phyloP scores from a whole-genome alignment of 257 asterid species.

The Solanum rostratum region DNA sequence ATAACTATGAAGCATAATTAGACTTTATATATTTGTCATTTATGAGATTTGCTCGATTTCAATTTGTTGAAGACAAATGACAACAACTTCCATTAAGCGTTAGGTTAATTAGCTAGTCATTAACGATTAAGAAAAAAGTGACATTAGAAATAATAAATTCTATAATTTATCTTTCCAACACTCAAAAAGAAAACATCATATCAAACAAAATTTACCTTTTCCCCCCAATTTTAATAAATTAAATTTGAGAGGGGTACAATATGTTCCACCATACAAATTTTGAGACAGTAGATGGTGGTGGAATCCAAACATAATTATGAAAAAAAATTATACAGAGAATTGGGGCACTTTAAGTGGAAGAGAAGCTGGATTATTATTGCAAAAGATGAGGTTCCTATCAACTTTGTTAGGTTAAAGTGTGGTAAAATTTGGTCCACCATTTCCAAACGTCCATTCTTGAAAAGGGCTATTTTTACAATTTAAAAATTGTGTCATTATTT shows the following conservation, averaged over 20 bases:
- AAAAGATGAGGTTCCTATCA: slow-evolving; percentile 6
- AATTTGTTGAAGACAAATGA: too few species aligned
- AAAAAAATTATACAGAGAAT: not conserved
- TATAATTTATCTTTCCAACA: not conserved
- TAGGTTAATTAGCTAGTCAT: not conserved
- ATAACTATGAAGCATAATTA: too few species aligned
- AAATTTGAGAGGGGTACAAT: not conserved
- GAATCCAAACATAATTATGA: slow-evolving; percentile 4
- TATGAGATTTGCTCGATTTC: too few species aligned
- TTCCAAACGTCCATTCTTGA: slow-evolving; percentile 7
- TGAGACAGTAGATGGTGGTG: slow-evolving; percentile 17
- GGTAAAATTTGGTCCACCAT: slow-evolving; percentile 15
- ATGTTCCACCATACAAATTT: not conserved
- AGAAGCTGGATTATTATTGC: not conserved
- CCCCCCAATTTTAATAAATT: not conserved
- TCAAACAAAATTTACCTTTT: not conserved
- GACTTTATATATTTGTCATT: too few species aligned
- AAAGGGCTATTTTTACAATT: not conserved
- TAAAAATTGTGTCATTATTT: accelerated
- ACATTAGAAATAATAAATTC: not conserved
- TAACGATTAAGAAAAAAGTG: not conserved
- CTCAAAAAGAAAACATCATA: not conserved
- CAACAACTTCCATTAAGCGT: not conserved
- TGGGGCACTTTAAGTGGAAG: slow-evolving; percentile 11
- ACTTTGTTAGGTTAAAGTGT: slow-evolving; percentile 8